Evolutionary conservation across 2,329 filamentous ascomycete genomes (phyloP).

Genomic region (Penicillium sp.): DNA sequence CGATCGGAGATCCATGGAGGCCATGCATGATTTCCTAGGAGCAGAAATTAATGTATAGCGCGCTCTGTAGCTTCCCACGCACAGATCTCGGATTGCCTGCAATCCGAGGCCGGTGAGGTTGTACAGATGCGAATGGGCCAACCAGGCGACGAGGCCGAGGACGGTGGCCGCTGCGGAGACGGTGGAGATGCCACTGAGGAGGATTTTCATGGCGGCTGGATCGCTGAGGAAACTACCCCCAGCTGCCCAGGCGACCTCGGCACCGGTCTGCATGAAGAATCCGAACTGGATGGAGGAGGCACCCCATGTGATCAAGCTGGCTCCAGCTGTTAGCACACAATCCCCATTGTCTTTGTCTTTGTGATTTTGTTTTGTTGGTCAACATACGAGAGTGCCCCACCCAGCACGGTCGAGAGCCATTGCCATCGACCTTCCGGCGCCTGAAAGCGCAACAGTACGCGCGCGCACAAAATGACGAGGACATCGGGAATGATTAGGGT

Average conservation of each 20-base stretch:
- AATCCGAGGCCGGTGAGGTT: conserved; percentile 24
- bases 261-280: conserved; percentile 44
- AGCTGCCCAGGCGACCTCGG: conserved; percentile 42
- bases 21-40: conserved; percentile 20
- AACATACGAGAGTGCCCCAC: conserved; percentile 33
- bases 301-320: conserved; percentile 32
- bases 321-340: conserved; percentile 1
- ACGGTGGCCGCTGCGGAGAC: conserved; percentile 28
- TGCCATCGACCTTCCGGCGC: conserved; percentile 22
- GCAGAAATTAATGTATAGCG: conserved; percentile 21
- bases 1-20: conserved; percentile 18
- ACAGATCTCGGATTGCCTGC: conserved; percentile 22
- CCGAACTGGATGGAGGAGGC: conserved; percentile 39
- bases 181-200: conserved; percentile 37
- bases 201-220: conserved; percentile 39
- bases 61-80: conserved; percentile 15
- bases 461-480: conserved; percentile 31
- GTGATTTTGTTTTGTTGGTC: not conserved
- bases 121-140: conserved; percentile 33
- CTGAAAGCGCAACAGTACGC: conserved; percentile 29
- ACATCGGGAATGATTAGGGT: conserved; percentile 41
- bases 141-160: conserved; percentile 30
- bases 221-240: conserved; percentile 38
- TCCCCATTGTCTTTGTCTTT: not conserved
- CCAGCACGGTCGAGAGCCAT: conserved; percentile 27